These are phyloP conservation scores for Tieghemiomyces parasiticus DNA, from an alignment of 192 early-diverging fungal genomes.

Conservation along the genomic window DNA sequence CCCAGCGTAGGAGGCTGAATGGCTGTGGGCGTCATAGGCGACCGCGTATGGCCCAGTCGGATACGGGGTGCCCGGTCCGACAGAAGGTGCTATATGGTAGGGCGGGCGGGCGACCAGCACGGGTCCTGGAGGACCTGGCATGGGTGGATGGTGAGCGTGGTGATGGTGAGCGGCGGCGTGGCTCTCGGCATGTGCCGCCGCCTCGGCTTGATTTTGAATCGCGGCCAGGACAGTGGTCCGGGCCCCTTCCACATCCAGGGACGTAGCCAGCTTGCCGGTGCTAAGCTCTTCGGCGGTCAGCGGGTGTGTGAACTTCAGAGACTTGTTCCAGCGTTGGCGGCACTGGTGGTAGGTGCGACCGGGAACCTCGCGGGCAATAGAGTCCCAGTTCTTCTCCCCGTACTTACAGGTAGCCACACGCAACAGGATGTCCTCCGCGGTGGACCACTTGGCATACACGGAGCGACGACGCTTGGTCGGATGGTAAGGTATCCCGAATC, in stretches of 20 bases:
- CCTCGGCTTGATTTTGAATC: background rate
- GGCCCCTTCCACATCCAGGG: slow-evolving; percentile 5
- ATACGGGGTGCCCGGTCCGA: background rate
- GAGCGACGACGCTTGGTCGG: slow-evolving; percentile 12
- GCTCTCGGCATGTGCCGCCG: background rate
- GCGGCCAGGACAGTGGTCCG: background rate
- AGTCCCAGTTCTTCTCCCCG: slow-evolving; percentile 25
- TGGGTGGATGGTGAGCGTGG: background rate
- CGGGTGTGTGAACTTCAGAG: background rate
- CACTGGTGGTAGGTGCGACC: slow-evolving; percentile 28
- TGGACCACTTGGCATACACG: slow-evolving; percentile 21
- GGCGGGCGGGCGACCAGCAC: background rate
- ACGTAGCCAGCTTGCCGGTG: slow-evolving; percentile 1
- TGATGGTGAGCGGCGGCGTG: background rate
- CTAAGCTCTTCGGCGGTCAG: slow-evolving; percentile 1
- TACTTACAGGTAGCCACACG: slow-evolving; percentile 17
- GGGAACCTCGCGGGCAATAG: slow-evolving; percentile 19
- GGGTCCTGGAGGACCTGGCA: background rate
- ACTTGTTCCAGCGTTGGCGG: slow-evolving; percentile 25
- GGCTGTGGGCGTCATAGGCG: background rate
- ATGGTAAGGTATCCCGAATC: slow-evolving; percentile 10
- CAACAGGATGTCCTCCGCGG: slow-evolving; percentile 20
- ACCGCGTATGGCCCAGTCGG: background rate
- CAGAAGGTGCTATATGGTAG: background rate
- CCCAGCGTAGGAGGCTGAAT: background rate